phyloP scores from a whole-genome alignment of 116 monocot species.

The Zostera marina region DNA sequence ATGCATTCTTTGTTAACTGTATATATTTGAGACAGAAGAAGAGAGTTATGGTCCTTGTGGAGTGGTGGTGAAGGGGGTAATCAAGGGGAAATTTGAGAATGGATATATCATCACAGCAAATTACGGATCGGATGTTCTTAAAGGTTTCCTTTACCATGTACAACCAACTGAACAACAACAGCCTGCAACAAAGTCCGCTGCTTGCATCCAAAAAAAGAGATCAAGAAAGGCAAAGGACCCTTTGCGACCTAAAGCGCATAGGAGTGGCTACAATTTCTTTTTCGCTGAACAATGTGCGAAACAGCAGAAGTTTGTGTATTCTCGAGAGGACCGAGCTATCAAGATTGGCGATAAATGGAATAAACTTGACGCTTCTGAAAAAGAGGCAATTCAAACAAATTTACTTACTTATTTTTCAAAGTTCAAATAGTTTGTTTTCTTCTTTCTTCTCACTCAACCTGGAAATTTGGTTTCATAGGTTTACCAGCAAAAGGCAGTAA shows the following conservation, averaged over 20 bases:
- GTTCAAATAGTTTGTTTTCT: neutral
- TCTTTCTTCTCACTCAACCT: neutral
- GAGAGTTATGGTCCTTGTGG: constrained; percentile 1
- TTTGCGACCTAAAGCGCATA: constrained; percentile 23
- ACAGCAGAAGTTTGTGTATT: constrained; percentile 14
- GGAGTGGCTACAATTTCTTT: constrained; percentile 34
- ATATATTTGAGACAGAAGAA: neutral
- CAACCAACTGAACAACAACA: constrained; percentile 1
- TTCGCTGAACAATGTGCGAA: constrained; percentile 26
- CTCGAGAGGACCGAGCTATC: constrained; percentile 17
- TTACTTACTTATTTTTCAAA: neutral
- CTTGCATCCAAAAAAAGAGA: constrained; percentile 2
- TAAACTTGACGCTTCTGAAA: constrained; percentile 20
- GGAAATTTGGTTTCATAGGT: constrained; percentile 13
- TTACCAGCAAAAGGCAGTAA: constrained; percentile 30
- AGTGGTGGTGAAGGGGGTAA: constrained; percentile 21
- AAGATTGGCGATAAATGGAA: constrained; percentile 32
- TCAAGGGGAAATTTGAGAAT: constrained; percentile 47
- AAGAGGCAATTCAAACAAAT: constrained; percentile 15
- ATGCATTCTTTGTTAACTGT: neutral
- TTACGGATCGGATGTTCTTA: constrained; percentile 19
- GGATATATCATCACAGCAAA: constrained; percentile 40
- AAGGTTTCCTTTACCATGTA: constrained; percentile 34
- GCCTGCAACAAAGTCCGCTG: neutral
- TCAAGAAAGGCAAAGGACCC: constrained; percentile 16